These are phyloP conservation scores for Colletotrichum nymphaeae DNA, from an alignment of 2,329 filamentous ascomycete species.

Conservation along the genomic window DNA sequence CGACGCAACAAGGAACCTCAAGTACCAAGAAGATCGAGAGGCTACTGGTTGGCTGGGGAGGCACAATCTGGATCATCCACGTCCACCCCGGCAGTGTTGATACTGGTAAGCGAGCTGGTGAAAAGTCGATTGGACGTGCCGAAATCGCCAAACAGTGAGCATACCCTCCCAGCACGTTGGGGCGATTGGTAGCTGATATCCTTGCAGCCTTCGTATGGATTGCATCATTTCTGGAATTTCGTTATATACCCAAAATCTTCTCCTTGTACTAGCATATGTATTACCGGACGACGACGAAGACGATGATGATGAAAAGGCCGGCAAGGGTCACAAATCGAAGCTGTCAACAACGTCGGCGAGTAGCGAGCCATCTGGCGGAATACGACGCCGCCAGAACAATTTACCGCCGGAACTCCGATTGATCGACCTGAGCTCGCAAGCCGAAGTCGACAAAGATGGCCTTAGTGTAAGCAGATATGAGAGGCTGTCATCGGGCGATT, in stretches of 20 bases:
- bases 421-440: slow-evolving; percentile 88
- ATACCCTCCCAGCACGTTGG: not conserved
- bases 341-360: slow-evolving; percentile 60
- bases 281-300: slow-evolving; percentile 78
- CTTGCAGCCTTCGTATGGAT: slow-evolving; percentile 84
- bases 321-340: slow-evolving; percentile 54
- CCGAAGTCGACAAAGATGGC: slow-evolving; percentile 88
- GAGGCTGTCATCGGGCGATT: slow-evolving; percentile 87
- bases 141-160: slow-evolving; percentile 94
- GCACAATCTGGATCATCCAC: slow-evolving; percentile 95
- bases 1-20: slow-evolving; percentile 61
- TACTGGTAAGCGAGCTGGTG: slow-evolving; percentile 73
- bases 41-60: slow-evolving; percentile 93
- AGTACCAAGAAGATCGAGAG: slow-evolving; percentile 73
- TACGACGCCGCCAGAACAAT: slow-evolving; percentile 80
- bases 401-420: slow-evolving; percentile 89
- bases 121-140: slow-evolving; percentile 80
- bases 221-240: slow-evolving; percentile 98
- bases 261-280: slow-evolving; percentile 93
- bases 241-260: slow-evolving; percentile 90
- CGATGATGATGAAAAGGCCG: slow-evolving; percentile 42
- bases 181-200: slow-evolving; percentile 41
- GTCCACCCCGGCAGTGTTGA: slow-evolving; percentile 81
- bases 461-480: slow-evolving; percentile 89
- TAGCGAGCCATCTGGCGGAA: slow-evolving; percentile 72